Evolutionary conservation across 1,139 yeast species (phyloP).

Genomic region (Taphrina confusa): DNA sequence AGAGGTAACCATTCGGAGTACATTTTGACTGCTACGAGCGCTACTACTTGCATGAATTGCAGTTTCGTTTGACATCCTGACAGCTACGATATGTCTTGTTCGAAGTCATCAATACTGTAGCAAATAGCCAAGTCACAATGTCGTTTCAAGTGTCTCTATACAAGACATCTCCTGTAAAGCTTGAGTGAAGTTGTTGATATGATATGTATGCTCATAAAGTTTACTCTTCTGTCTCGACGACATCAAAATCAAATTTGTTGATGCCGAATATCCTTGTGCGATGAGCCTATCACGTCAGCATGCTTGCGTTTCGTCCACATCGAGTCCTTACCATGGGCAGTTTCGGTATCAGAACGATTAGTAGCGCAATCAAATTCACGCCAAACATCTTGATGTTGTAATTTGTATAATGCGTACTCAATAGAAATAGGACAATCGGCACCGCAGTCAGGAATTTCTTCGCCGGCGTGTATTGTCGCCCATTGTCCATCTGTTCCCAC

Average conservation of each 20-base stretch:
- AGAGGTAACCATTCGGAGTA: too few species aligned
- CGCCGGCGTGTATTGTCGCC: conserved; percentile 95
- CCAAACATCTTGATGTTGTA: conserved; percentile 78
- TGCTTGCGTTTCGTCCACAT: neutral
- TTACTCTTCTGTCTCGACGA: conserved; percentile 29
- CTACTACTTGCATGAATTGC: too few species aligned
- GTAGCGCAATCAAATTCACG: conserved; percentile 76
- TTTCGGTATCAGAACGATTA: conserved; percentile 83
- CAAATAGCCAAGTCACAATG: too few species aligned
- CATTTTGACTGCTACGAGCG: too few species aligned
- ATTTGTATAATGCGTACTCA: conserved; percentile 86
- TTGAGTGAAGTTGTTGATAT: too few species aligned
- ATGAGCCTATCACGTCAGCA: conserved; percentile 32
- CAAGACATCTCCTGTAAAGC: too few species aligned
- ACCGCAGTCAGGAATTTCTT: conserved; percentile 89
- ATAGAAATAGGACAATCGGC: conserved; percentile 80
- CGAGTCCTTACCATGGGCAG: conserved; percentile 55
- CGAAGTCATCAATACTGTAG: too few species aligned
- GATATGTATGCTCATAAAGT: too few species aligned
- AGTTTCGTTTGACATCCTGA: too few species aligned
- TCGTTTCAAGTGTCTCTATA: too few species aligned
- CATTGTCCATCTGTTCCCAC: conserved; percentile 99
- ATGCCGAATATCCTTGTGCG: conserved; percentile 38
- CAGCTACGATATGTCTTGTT: too few species aligned
- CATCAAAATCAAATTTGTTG: conserved; percentile 36